Conservation (phyloP, 768 basidiomycete genomes). For the Mrakia blollopis region DNA sequence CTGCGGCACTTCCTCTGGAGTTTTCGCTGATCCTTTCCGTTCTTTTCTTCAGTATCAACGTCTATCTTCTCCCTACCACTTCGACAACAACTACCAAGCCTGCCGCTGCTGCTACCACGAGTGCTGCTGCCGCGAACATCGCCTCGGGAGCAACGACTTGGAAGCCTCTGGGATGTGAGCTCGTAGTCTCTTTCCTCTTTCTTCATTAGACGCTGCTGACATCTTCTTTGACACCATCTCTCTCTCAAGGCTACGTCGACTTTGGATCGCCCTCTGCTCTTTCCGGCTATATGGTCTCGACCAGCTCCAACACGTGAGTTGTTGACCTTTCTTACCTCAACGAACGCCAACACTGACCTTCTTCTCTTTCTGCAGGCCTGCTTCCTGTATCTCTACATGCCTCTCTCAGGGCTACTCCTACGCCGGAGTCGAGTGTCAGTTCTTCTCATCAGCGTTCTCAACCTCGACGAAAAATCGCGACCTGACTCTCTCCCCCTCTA, state of each 20-base stretch:
- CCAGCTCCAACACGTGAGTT: not conserved
- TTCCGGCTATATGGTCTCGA: not conserved
- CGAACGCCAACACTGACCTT: not conserved
- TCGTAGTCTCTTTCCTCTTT: not conserved
- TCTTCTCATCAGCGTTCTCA: no score
- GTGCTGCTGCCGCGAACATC: not conserved
- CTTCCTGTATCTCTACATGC: not conserved
- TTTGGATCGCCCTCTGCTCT: not conserved
- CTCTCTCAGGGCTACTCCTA: not conserved
- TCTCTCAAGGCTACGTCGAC: not conserved
- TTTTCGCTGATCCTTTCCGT: not conserved
- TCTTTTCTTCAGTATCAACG: not conserved
- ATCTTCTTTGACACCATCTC: not conserved
- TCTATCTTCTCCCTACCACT: not conserved
- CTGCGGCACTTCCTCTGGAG: not conserved
- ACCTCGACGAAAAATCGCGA: no score
- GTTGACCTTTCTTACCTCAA: not conserved
- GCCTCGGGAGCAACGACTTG: not conserved
- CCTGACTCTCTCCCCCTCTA: no score
- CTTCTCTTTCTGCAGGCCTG: not conserved
- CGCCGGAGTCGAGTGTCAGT: constrained; percentile 7
- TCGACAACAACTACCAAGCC: not conserved
- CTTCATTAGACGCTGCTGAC: not conserved
- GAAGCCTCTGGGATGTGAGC: constrained; percentile 7
- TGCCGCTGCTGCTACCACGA: not conserved